A percentile compares a stretch with the other conserved stretches of the same genome.
These are phyloP conservation scores for barrel medic (Medicago truncatula) DNA, from an alignment of 306 rosid species.

Conservation along the genomic window DNA sequence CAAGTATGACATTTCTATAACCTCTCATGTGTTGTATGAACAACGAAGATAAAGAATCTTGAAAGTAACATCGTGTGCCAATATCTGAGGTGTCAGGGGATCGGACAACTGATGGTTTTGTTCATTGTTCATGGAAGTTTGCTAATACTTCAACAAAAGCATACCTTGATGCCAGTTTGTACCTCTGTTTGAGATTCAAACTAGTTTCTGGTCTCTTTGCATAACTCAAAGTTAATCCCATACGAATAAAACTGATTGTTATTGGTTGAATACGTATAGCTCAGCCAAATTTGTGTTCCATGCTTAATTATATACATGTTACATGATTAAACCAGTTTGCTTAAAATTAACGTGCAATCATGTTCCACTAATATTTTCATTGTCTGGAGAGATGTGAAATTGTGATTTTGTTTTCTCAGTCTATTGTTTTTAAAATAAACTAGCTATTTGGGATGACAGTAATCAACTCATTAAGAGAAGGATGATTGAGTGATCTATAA, in stretches of 20 bases:
- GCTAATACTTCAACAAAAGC: slow-evolving; percentile 55
- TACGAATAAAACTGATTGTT: background rate
- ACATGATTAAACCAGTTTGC: no score
- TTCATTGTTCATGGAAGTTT: slow-evolving; percentile 66
- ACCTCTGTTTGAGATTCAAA: background rate
- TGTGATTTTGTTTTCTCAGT: no score
- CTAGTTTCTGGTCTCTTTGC: background rate
- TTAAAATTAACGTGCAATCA: no score
- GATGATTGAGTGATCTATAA: background rate
- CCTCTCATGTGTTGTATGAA: slow-evolving; percentile 51
- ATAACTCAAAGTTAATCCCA: background rate
- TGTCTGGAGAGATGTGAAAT: no score
- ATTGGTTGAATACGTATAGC: background rate
- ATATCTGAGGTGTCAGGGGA: slow-evolving; percentile 52
- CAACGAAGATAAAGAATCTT: slow-evolving; percentile 66
- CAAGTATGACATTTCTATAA: slow-evolving; percentile 20
- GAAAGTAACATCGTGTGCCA: slow-evolving; percentile 53
- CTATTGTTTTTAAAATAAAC: no score
- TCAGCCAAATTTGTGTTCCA: slow-evolving; percentile 4
- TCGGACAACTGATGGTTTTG: slow-evolving; percentile 43
- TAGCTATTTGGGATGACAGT: no score
- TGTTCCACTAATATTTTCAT: no score
- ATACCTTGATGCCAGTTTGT: slow-evolving; percentile 6
- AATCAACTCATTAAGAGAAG: background rate
- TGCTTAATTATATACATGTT: no score